Evolutionary conservation across 805 yeast genomes (phyloP), one percentile per base, ranked within the genome.

Genomic region (Saccharomycopsis guyanensis): DNA sequence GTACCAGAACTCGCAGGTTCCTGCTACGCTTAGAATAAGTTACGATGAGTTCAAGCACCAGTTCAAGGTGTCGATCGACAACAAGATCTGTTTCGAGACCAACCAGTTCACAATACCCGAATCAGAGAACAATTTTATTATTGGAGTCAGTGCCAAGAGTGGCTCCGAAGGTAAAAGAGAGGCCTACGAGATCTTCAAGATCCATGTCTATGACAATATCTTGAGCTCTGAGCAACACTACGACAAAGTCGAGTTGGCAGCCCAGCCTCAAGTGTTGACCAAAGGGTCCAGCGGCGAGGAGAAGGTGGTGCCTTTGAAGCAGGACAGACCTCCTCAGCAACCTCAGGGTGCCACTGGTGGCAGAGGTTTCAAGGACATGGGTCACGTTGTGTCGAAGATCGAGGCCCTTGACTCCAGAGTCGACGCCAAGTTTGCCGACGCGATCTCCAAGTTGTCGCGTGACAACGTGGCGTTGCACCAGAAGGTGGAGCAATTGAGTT

Each of bases 31-130:
- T n/a, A 75, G 87, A 62, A 53, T 84, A 12, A 76, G 82, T 6
- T 82, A 81, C 55, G 60, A 61, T 7, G 54, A 56, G 5, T 58
- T 64, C 35, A 59, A 60, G 23, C 65, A 68, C 13, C 61, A 73
- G 49, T 68, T 80, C 52, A 80, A 81, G 53, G 70, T 83, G n/a
- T 86, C 84, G 51, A 65, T 82, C 42, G 86, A 84, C 61, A 84
- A 84, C 59, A 76, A 73, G 54, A 67, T 84, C 47, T 79, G 88
- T 57, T 76, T 83, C 61, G 78, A 78, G 60, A 79, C 88, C 0
- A 72, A 75, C 48, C 61, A 74, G 45, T 65, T 83, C 32, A 57
- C 62, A 31, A 57, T 83, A 16, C 75, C 75, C 27, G 51, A 59
- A 4, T 47, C 53, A 18, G 53, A 58, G 1, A 54, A 64, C 10